These are phyloP conservation scores for Eucalyptus lansdowneana DNA, from an alignment of 345 rosid genomes.

Conservation along the genomic window DNA sequence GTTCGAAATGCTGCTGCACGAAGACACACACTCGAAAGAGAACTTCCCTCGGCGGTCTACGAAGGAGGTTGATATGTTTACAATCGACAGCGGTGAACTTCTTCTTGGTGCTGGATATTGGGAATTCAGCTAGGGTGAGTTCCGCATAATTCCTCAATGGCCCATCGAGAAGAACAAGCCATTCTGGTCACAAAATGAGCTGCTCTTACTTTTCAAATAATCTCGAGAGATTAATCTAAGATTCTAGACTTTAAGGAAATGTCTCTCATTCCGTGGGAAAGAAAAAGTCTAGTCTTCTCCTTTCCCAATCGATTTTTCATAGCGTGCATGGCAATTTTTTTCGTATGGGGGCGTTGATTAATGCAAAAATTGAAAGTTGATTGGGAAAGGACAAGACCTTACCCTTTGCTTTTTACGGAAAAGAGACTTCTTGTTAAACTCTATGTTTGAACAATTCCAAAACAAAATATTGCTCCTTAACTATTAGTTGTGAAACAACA, in stretches of 20 bases:
- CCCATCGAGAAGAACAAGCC: background rate
- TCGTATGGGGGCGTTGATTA: too few species aligned
- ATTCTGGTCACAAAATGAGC: background rate
- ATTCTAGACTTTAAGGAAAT: too few species aligned
- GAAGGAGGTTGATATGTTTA: background rate
- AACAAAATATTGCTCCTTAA: background rate
- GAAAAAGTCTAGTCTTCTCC: too few species aligned
- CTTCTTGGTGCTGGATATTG: background rate
- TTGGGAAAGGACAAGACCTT: background rate
- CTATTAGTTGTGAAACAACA: too few species aligned
- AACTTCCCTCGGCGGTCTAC: background rate
- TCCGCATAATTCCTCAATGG: too few species aligned
- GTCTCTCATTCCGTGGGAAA: too few species aligned
- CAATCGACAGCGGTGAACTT: background rate
- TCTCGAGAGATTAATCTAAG: too few species aligned
- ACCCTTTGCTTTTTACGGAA: too few species aligned
- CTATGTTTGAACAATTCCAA: background rate
- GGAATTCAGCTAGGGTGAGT: background rate
- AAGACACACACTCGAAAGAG: constrained; percentile 22
- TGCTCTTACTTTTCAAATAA: background rate
- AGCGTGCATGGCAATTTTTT: background rate
- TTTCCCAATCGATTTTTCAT: too few species aligned
- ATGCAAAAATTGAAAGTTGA: background rate
- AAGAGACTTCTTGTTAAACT: too few species aligned
- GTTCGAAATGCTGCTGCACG: background rate